Conservation (phyloP, 2,329 filamentous ascomycete species). For the Microcyclosporella mali region DNA sequence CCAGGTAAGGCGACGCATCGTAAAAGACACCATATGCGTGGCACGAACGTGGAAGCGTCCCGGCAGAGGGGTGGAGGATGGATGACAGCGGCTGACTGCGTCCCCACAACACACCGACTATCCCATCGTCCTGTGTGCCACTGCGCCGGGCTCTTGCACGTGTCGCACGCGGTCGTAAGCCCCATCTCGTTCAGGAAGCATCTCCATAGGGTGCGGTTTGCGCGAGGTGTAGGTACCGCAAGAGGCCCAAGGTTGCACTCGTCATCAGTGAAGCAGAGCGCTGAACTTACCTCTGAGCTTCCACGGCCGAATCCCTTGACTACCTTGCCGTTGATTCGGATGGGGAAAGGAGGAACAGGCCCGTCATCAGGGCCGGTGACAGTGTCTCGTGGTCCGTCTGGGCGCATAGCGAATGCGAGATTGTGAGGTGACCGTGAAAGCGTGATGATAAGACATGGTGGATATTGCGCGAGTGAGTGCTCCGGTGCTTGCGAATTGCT, state of each 20-base stretch:
- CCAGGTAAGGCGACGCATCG: neutral
- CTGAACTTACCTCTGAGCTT: conserved; percentile 73
- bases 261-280: too few relatives aligned
- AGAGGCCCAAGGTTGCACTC: neutral
- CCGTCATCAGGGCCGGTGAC: conserved; percentile 69
- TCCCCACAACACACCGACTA: neutral
- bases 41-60: conserved; percentile 11
- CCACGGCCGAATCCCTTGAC: conserved; percentile 91
- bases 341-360: conserved; percentile 71
- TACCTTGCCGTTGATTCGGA: conserved; percentile 77
- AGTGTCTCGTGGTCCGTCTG: conserved; percentile 54
- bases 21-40: conserved; percentile 3
- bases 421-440: neutral
- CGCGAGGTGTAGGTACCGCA: neutral
- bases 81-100: neutral
- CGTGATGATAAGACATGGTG: too few relatives aligned
- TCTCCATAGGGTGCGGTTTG: neutral
- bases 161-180: neutral
- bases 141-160: neutral
- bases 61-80: neutral
- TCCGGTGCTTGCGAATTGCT: too few relatives aligned
- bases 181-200: too few relatives aligned
- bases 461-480: too few relatives aligned
- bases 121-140: too few relatives aligned
- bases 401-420: conserved; percentile 24